phyloP scores from a whole-genome alignment of 805 yeast species.

The Candida koratica region DNA sequence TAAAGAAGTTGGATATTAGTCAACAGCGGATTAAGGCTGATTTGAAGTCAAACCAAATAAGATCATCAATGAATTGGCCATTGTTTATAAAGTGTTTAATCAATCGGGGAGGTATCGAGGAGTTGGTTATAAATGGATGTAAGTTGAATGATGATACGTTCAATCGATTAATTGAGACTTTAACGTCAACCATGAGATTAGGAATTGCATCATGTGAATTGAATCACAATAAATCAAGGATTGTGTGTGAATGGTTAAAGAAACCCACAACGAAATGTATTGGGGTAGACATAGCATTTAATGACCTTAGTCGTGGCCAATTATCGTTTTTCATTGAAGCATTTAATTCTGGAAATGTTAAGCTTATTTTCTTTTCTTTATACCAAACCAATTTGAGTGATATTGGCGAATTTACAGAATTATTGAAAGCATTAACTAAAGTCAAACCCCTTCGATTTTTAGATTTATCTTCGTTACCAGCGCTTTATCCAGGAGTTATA shows the following conservation, averaged over 20 bases:
- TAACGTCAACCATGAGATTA: conserved; percentile 44
- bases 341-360: conserved; percentile 30
- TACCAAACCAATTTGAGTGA: conserved; percentile 48
- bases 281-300: conserved; percentile 55
- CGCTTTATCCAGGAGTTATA: conserved; percentile 48
- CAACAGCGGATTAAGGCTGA: conserved; percentile 52
- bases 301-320: conserved; percentile 47
- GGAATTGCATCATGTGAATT: conserved; percentile 54
- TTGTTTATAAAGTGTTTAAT: conserved; percentile 42
- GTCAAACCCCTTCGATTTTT: conserved; percentile 44
- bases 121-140: conserved; percentile 56
- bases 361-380: conserved; percentile 48
- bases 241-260: conserved; percentile 48
- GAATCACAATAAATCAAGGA: conserved; percentile 36
- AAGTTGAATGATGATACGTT: conserved; percentile 43
- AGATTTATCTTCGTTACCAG: conserved; percentile 52
- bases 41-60: conserved; percentile 30
- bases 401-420: conserved; percentile 34
- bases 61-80: conserved; percentile 54
- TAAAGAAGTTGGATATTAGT: conserved; percentile 52
- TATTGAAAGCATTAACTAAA: conserved; percentile 34
- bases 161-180: conserved; percentile 38
- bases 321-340: conserved; percentile 44
- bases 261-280: conserved; percentile 42
- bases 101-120: conserved; percentile 51